phyloP scores from a whole-genome alignment of 768 basidiomycete species.

The Leccinum barrowsii region DNA sequence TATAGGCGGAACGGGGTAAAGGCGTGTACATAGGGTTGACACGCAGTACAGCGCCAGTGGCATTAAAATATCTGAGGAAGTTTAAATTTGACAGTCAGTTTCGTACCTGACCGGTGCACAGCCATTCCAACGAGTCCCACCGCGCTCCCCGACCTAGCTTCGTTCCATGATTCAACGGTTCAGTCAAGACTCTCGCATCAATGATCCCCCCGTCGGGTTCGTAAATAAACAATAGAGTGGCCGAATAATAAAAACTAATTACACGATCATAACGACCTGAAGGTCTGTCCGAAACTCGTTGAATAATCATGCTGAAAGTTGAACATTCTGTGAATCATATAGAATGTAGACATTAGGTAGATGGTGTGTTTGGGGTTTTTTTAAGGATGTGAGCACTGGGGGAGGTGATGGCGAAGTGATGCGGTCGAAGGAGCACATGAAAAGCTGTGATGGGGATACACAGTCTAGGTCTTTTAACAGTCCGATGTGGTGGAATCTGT shows the following conservation, averaged over 20 bases:
- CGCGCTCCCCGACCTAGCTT: not conserved
- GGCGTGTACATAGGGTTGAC: not conserved
- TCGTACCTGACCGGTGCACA: not conserved
- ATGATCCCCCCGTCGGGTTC: not conserved
- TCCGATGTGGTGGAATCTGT: fast-evolving
- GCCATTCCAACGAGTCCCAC: not conserved
- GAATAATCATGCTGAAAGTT: not conserved
- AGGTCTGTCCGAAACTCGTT: not conserved
- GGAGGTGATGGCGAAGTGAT: not conserved
- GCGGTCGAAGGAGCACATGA: not conserved
- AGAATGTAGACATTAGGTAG: not conserved
- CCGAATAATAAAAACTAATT: not conserved
- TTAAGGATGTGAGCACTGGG: not conserved
- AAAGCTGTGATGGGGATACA: not conserved
- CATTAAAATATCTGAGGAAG: not conserved
- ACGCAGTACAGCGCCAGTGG: not conserved
- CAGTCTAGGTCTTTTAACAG: constrained; percentile 6
- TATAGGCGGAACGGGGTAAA: too few species aligned
- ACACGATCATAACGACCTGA: not conserved
- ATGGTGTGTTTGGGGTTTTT: not conserved
- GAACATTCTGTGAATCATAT: not conserved
- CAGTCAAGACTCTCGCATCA: not conserved
- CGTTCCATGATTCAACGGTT: not conserved
- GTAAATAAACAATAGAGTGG: not conserved
- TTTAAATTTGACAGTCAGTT: not conserved